Evolutionary conservation across 306 rosid species (phyloP).

Genomic region (Quercus mongolica): DNA sequence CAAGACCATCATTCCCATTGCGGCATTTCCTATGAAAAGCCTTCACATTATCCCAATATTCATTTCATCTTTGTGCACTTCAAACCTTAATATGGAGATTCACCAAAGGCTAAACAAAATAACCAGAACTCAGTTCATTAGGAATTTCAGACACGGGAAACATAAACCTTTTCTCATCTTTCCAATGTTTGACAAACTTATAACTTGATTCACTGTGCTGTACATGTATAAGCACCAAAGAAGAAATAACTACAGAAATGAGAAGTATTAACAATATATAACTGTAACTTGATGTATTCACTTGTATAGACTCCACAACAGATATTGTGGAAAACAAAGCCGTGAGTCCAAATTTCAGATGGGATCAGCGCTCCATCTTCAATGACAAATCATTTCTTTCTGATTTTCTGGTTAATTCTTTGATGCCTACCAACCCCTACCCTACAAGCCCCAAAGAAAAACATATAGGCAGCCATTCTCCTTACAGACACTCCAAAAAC

Average conservation of each 20-base stretch:
- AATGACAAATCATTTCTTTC: neutral
- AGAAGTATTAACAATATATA: neutral
- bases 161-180: neutral
- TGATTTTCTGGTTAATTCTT: neutral
- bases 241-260: neutral
- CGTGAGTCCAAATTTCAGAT: slow-evolving; percentile 19
- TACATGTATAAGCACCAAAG: slow-evolving; percentile 26
- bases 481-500: neutral
- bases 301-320: neutral
- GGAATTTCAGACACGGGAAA: neutral
- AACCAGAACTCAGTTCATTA: neutral
- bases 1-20: no score
- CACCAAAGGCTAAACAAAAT: neutral
- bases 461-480: slow-evolving; percentile 18
- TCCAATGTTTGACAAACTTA: slow-evolving; percentile 2
- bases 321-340: neutral
- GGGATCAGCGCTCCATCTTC: slow-evolving; percentile 24
- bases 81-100: neutral
- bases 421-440: slow-evolving; percentile 3
- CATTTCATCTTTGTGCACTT: neutral
- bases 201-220: slow-evolving; percentile 11
- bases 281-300: slow-evolving; percentile 11
- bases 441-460: slow-evolving; percentile 15
- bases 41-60: neutral
- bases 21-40: no score